A percentile compares a stretch with the other conserved stretches of the same genome.
Conservation (phyloP, 345 rosid species). For the Euphorbia pulcherrima region DNA sequence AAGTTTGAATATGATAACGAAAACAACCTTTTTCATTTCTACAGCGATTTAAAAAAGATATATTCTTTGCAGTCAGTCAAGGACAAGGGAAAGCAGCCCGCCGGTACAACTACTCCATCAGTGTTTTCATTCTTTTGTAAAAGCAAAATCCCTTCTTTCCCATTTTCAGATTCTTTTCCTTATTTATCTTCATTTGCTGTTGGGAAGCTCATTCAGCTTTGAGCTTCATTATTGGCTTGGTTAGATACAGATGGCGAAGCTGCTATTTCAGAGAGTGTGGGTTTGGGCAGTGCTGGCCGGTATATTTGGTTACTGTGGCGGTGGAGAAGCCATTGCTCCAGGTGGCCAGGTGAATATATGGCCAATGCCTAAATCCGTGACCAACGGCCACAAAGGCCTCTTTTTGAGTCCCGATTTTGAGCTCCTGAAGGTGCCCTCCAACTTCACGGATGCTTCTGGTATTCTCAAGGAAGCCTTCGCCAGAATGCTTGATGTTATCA, state of each 20-base stretch:
- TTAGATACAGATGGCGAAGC: background rate
- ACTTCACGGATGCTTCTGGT: constrained; percentile 36
- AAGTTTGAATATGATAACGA: no score
- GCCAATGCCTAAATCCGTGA: constrained; percentile 29
- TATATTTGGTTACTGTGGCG: background rate
- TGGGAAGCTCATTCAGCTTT: background rate
- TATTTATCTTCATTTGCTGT: background rate
- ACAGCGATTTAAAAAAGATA: no score
- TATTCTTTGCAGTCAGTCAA: background rate
- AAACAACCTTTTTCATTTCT: no score
- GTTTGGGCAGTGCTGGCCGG: background rate
- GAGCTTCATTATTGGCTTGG: background rate
- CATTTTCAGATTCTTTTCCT: background rate
- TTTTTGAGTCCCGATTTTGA: constrained; percentile 34
- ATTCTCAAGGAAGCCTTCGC: constrained; percentile 51
- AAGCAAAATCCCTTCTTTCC: background rate
- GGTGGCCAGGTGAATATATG: constrained; percentile 6
- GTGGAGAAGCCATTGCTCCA: background rate
- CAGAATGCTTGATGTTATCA: constrained; percentile 44
- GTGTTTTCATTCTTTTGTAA: no score
- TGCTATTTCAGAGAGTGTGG: background rate
- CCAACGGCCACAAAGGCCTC: constrained; percentile 36
- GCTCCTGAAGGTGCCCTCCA: constrained; percentile 31
- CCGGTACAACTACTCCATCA: background rate
- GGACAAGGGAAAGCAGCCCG: background rate